Evolutionary conservation across 1,284 basidiomycete genomes (phyloP).

Genomic region (Ganoderma leucocontextum): DNA sequence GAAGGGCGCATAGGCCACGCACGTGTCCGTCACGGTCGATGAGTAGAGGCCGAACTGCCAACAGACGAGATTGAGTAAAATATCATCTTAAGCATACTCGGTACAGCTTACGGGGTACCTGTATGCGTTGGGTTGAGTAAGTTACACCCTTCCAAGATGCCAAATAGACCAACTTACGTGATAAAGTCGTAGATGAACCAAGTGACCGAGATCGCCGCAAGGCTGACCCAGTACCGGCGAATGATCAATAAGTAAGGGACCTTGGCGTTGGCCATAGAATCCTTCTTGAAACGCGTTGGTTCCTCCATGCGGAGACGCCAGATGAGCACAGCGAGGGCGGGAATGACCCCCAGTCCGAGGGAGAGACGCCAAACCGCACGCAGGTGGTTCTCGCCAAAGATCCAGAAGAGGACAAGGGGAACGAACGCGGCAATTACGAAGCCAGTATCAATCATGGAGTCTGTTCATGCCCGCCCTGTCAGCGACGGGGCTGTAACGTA

Average conservation of each 20-base stretch:
- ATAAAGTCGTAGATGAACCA: slow-evolving; percentile 93
- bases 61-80: background rate
- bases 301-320: slow-evolving; percentile 92
- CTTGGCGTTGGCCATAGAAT: slow-evolving; percentile 77
- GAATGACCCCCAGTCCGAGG: slow-evolving; percentile 87
- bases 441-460: slow-evolving; percentile 89
- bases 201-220: slow-evolving; percentile 74
- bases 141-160: background rate
- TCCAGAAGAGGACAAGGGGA: slow-evolving; percentile 87
- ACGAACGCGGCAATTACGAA: slow-evolving; percentile 89
- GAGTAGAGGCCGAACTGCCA: slow-evolving; percentile 84
- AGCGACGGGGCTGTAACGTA: slow-evolving; percentile 1
- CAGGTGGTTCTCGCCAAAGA: slow-evolving; percentile 85
- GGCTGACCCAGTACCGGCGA: slow-evolving; percentile 79
- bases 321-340: slow-evolving; percentile 82
- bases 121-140: background rate
- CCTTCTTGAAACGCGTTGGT: slow-evolving; percentile 72
- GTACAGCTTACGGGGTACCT: slow-evolving; percentile 62
- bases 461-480: slow-evolving; percentile 43
- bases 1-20: slow-evolving; percentile 25
- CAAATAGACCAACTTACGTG: slow-evolving; percentile 51
- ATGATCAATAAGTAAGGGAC: slow-evolving; percentile 86
- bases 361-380: slow-evolving; percentile 90
- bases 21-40: slow-evolving; percentile 79
- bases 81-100: background rate